These are phyloP conservation scores for Alternaria sp. DNA, from an alignment of 2,329 filamentous ascomycete species.

Conservation along the genomic window DNA sequence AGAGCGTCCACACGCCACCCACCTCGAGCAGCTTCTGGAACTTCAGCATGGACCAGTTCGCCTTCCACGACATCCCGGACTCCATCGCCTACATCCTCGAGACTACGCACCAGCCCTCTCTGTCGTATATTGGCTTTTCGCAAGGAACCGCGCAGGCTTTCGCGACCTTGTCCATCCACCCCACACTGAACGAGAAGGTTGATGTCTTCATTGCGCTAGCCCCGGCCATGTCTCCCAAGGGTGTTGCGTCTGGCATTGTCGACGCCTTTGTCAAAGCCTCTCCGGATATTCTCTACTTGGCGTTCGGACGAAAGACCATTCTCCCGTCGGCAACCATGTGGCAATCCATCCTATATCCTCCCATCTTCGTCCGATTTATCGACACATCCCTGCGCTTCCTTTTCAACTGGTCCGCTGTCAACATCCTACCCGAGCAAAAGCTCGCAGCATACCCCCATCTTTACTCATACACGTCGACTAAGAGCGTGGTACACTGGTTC, in stretches of 20 bases:
- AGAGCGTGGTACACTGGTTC: slow-evolving; percentile 98
- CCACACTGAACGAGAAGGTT: slow-evolving; percentile 87
- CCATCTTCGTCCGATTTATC: slow-evolving; percentile 87
- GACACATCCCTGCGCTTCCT: slow-evolving; percentile 81
- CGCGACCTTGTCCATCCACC: slow-evolving; percentile 89
- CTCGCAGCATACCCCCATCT: slow-evolving; percentile 94
- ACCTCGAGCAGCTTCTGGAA: slow-evolving; percentile 86
- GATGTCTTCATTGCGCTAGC: slow-evolving; percentile 96
- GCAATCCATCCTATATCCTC: slow-evolving; percentile 94
- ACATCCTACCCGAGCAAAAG: slow-evolving; percentile 87
- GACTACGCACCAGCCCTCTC: slow-evolving; percentile 78
- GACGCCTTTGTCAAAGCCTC: slow-evolving; percentile 93
- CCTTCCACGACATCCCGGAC: slow-evolving; percentile 95
- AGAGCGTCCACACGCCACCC: slow-evolving; percentile 78
- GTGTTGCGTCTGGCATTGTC: slow-evolving; percentile 86
- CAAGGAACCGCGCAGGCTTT: slow-evolving; percentile 98
- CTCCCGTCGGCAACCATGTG: slow-evolving; percentile 94
- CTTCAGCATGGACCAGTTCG: slow-evolving; percentile 98
- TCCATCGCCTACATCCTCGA: slow-evolving; percentile 90
- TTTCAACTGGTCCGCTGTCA: slow-evolving; percentile 86
- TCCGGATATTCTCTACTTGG: slow-evolving; percentile 87
- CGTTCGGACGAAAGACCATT: slow-evolving; percentile 91
- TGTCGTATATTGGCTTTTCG: slow-evolving; percentile 97
- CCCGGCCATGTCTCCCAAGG: slow-evolving; percentile 94
- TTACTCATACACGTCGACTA: slow-evolving; percentile 96